Evolutionary conservation across 345 rosid species (phyloP).

Genomic region (Triadica sebifera): DNA sequence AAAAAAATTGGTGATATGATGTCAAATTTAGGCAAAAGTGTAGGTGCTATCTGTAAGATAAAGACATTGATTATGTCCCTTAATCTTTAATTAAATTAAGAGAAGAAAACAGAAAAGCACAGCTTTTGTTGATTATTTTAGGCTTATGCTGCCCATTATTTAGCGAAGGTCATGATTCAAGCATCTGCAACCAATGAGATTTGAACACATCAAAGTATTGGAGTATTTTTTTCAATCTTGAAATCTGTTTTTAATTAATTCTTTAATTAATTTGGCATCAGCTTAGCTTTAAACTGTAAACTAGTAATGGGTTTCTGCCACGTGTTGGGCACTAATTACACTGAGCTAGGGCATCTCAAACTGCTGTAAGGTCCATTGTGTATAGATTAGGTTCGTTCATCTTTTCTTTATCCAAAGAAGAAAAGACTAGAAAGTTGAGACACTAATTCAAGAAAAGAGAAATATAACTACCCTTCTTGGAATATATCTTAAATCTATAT

Average conservation of each 20-base stretch:
- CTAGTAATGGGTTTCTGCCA: conserved; percentile 10
- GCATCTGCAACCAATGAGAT: conserved; percentile 30
- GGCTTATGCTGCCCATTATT: not conserved
- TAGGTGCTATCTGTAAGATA: not conserved
- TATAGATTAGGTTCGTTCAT: not conserved
- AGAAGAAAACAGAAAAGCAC: not conserved
- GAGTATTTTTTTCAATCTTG: not conserved
- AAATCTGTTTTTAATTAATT: too few relatives aligned
- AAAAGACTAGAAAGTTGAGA: not conserved
- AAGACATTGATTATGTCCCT: conserved; percentile 3
- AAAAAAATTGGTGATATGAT: not conserved
- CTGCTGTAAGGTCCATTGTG: not conserved
- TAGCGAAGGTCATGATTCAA: conserved; percentile 18
- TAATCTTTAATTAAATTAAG: not conserved
- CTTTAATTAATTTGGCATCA: not conserved
- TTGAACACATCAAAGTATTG: not conserved
- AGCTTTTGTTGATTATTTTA: not conserved
- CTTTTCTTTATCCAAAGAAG: conserved; percentile 7
- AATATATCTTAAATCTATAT: not conserved
- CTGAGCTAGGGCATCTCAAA: not conserved
- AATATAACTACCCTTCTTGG: conserved; percentile 5
- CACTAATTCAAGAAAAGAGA: not conserved
- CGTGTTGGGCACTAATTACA: conserved; percentile 8
- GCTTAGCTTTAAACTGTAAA: too few relatives aligned
- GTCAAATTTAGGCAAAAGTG: conserved; percentile 2